Evolutionary conservation across 2,329 filamentous ascomycete genomes (phyloP), one percentile per base, ranked within the genome.

Genomic region (Daldinia sp.): DNA sequence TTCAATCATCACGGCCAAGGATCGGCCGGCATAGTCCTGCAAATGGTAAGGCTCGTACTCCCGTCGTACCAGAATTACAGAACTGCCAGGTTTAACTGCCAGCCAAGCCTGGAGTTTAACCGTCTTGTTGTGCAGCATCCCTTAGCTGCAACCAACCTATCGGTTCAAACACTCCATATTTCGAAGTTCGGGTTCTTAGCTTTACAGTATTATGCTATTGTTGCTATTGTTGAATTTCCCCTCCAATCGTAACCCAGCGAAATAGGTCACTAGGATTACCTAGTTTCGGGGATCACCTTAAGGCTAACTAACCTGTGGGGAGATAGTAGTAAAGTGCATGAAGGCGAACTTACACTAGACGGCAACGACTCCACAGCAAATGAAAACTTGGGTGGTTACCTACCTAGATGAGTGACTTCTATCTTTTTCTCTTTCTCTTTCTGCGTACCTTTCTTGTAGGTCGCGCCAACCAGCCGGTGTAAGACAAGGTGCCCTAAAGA

Each of bases 41-140:
- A 70, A 68, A 42, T 4, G 68, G 62, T 18, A 60, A 67, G 56
- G 68, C 58, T 63, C 33, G 51, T 15, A 48, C 20, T 42, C 13
- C 37, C 30, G 54, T 57, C 30, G 57, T 39, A 35, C 57, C 48
- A 46, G 55, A 33, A 35, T 53, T 48, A 41, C 33, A 46, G 41
- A 41, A 20, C 18, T 37, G 33, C 61, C 61, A 65, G 42, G 33
- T 44, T 57, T 39, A 62, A 48, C 46, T 67, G 20, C 65, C 37
- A 18, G 59, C 65, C 56, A 60, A 68, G 44, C 50, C 20, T 50
- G 28, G 28, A 28, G 42, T 59, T 71, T 71, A 67, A 54, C 69
- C 69, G 54, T 55, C 41, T 46, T 20, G 46, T 33, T 33, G 53
- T 64, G 56, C 50, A 63, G 56, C 60, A 44, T 54, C 59, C 46